Evolutionary conservation across 1,139 yeast species (phyloP), one percentile per base, ranked within the genome.

Genomic region (Blastobotrys serpentis): DNA sequence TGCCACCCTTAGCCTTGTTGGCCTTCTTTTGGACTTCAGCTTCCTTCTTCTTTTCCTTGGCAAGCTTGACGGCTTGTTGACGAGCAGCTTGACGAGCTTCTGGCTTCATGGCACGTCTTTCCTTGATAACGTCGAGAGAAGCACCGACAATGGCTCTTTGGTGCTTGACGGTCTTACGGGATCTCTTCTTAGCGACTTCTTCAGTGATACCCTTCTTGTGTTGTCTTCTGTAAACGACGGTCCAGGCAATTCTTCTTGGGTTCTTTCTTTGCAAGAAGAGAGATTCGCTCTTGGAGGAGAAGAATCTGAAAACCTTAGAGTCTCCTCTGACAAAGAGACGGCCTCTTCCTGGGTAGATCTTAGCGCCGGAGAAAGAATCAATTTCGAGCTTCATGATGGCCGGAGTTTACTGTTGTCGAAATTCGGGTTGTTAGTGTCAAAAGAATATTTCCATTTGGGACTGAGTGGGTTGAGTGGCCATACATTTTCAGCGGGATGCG

Each of bases 341-440:
- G 80, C 98, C 98, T 84, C 97, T 87, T 79, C 98, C 98, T 82
- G 98, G 98, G 96, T 92, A 94, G 84, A 92, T 92, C 82, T 90
- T 92, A 73, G 90, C 78, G 78, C 98, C 98, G 72, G 98, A 90
- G 83, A 92, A 92, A 75, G 98, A 86, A 79, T 92, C 98, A 81
- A 90, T 81, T 86, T 92, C 99, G 79, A 94, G 88, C 96, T 92
- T 92, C 98, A 92, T 94, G 78, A 63, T 48, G 43, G 45, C 48
- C 49, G 43, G 46, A 49, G 37, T 46, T 44, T 46, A 33, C n/a
- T n/a, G 22, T 46, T 46, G 44, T 36, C 44, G 50, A 22, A 14
- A 26, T 34, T 33, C 38, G 38, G 26, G 6, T 23, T 33, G 38
- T 33, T n/a, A 13, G 21, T 13, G 38, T 33, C 17, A 33, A 33